Evolutionary conservation across 2,329 filamentous ascomycete genomes (phyloP), one percentile per base, ranked within the genome.

Genomic region (Ceratocystis colombiana): DNA sequence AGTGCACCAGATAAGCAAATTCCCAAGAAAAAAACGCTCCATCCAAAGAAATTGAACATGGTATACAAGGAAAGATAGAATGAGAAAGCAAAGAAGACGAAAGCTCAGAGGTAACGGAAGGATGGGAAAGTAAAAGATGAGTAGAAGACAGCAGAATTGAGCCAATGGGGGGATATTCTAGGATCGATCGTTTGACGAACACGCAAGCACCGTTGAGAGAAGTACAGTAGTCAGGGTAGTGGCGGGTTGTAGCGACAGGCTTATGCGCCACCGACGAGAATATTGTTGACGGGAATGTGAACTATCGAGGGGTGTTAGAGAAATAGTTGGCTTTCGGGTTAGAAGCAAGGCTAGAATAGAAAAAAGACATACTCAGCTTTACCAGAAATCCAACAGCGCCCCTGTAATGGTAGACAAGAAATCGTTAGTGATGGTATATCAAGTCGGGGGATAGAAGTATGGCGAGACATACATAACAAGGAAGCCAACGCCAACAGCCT

Each of bases 281-380:
- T 84, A 75, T 87, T 84, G 80, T 88, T 88, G 70, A 88, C 81
- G 69, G 85, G 85, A 62, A 88, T 86, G 74, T 88, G 85, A 70
- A 88, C 83, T 86, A 20, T 2, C 53, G 4, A 12, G 22, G n/a
- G 4, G 12, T 3, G 59, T 67, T 67, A 68, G 67, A 33, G 15
- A 1, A 17, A 5, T 15, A 8, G 30, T 22, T 4, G 48, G 48
- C 2, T 10, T 20, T 4, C 6, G 3, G n/a, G n/a, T 33, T 44
- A 57, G n/a, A 68, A 62, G 37, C 53, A 37, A 44, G 41, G 22
- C 46, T 53, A 22, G 3, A 15, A 22, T 33, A 22, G 25, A 46
- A 10, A 15, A 28, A 63, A 33, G 10, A 70, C 81, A 62, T 78
- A 86, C 83, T 85, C 73, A 88, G 79, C 80, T 88, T 88, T 73